phyloP scores from a whole-genome alignment of 371 early-diverging fungal genomes.

The Lichtheimia ramosa region DNA sequence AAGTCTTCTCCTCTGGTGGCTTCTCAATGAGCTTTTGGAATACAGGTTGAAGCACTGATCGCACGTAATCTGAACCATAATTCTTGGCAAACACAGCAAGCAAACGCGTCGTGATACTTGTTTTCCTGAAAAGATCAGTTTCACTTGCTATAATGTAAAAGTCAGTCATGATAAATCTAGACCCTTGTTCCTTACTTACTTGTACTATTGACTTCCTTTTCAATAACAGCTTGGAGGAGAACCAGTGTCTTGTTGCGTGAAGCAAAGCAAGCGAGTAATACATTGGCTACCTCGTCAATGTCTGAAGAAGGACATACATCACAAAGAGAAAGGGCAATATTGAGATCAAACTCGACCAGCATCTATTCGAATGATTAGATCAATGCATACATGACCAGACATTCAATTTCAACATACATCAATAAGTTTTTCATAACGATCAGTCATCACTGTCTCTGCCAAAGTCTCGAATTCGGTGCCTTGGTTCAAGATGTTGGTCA shows the following conservation, averaged over 20 bases:
- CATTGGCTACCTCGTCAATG: constrained; percentile 73
- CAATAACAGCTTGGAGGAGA: constrained; percentile 74
- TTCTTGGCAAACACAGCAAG: constrained; percentile 77
- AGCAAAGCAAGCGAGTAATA: constrained; percentile 78
- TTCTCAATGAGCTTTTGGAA: constrained; percentile 48
- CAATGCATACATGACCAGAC: neutral
- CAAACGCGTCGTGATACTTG: constrained; percentile 82
- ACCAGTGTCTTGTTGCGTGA: constrained; percentile 62
- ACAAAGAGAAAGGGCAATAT: constrained; percentile 75
- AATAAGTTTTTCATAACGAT: constrained; percentile 70
- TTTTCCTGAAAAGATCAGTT: constrained; percentile 85
- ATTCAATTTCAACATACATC: constrained; percentile 43
- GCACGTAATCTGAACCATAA: constrained; percentile 76
- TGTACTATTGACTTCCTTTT: constrained; percentile 75
- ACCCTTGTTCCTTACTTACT: constrained; percentile 21
- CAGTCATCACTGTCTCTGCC: constrained; percentile 67
- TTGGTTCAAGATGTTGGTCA: constrained; percentile 83
- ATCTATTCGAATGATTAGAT: constrained; percentile 18
- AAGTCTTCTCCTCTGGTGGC: constrained; percentile 39
- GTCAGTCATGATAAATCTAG: constrained; percentile 12
- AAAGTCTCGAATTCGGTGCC: constrained; percentile 84
- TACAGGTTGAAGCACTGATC: constrained; percentile 75
- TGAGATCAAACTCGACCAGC: constrained; percentile 63
- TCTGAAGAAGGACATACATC: constrained; percentile 82
- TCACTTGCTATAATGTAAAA: constrained; percentile 54